These are phyloP conservation scores for Lipomyces yamadae DNA, from an alignment of 805 yeast genomes.

Conservation along the genomic window DNA sequence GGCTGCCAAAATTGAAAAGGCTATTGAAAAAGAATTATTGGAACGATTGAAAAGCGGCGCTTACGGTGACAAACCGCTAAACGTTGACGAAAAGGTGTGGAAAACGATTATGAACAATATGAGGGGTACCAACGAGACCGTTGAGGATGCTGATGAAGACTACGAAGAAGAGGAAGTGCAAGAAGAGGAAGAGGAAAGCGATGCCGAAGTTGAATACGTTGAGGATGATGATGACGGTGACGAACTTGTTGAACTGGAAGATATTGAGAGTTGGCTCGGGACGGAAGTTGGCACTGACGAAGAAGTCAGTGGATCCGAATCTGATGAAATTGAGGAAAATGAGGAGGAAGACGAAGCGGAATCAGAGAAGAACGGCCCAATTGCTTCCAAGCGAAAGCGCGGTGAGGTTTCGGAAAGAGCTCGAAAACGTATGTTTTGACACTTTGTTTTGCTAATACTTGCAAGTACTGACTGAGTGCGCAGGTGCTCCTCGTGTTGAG, in stretches of 20 bases:
- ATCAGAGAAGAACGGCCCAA: constrained; percentile 39
- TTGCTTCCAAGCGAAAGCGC: constrained; percentile 54
- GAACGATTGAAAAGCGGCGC: constrained; percentile 97
- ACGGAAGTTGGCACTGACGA: constrained; percentile 48
- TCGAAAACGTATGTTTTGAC: constrained; percentile 28
- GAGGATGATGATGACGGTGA: constrained; percentile 83
- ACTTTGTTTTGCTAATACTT: neutral
- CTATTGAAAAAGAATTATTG: constrained; percentile 92
- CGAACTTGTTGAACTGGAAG: constrained; percentile 67
- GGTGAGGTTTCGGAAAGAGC: constrained; percentile 17
- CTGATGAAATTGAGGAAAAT: constrained; percentile 47
- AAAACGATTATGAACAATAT: constrained; percentile 81
- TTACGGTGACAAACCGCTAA: constrained; percentile 95
- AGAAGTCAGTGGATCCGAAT: constrained; percentile 35
- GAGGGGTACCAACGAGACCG: constrained; percentile 55
- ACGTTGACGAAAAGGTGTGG: constrained; percentile 96
- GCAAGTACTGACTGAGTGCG: neutral
- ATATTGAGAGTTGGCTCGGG: constrained; percentile 89
- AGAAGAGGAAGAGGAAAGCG: constrained; percentile 56
- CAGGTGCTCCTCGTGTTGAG: constrained; percentile 62
- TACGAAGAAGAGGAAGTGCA: constrained; percentile 55
- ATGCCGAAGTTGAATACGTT: constrained; percentile 76
- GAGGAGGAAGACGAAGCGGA: constrained; percentile 49
- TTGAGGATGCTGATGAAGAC: constrained; percentile 68
- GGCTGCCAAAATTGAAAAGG: constrained; percentile 95